These are phyloP conservation scores for Calonectria pauciramosa DNA, from an alignment of 2,329 filamentous ascomycete species.

Conservation along the genomic window DNA sequence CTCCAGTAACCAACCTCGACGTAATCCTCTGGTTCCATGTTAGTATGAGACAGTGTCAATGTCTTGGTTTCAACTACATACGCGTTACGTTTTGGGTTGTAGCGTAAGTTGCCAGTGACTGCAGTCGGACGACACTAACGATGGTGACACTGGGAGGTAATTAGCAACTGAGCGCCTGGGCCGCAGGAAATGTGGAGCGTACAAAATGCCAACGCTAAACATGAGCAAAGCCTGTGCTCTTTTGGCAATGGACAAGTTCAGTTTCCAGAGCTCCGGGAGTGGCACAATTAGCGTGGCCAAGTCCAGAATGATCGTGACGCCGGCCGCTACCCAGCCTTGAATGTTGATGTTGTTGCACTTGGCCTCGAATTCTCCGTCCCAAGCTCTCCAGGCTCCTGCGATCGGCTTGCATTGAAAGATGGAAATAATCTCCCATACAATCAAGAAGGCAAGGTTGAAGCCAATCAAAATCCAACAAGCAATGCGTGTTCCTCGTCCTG, in stretches of 20 bases:
- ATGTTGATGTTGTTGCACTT: slow-evolving; percentile 62
- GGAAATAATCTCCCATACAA: slow-evolving; percentile 48
- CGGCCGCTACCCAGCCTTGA: slow-evolving; percentile 63
- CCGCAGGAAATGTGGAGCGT: slow-evolving; percentile 5
- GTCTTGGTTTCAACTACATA: slow-evolving; percentile 1
- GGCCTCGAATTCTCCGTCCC: slow-evolving; percentile 59
- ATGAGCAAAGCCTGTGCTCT: slow-evolving; percentile 57
- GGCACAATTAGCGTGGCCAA: slow-evolving; percentile 62
- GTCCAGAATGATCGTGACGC: slow-evolving; percentile 62
- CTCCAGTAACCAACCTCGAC: slow-evolving; percentile 45
- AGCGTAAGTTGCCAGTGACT: slow-evolving; percentile 39
- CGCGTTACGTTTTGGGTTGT: slow-evolving; percentile 41
- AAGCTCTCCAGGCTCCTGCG: slow-evolving; percentile 62
- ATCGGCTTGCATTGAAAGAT: slow-evolving; percentile 64
- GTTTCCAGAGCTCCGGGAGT: slow-evolving; percentile 52
- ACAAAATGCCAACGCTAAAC: slow-evolving; percentile 58
- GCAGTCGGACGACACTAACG: slow-evolving; percentile 41
- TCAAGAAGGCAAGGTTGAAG: slow-evolving; percentile 36
- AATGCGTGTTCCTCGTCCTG: background rate
- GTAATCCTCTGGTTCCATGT: slow-evolving; percentile 38
- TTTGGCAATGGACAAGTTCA: slow-evolving; percentile 56
- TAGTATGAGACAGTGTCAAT: background rate
- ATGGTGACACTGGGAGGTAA: background rate
- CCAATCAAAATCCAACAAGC: slow-evolving; percentile 35
- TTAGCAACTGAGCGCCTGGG: background rate